These are phyloP conservation scores for Plantago elongata DNA, from an alignment of 257 asterid species.

Conservation along the genomic window DNA sequence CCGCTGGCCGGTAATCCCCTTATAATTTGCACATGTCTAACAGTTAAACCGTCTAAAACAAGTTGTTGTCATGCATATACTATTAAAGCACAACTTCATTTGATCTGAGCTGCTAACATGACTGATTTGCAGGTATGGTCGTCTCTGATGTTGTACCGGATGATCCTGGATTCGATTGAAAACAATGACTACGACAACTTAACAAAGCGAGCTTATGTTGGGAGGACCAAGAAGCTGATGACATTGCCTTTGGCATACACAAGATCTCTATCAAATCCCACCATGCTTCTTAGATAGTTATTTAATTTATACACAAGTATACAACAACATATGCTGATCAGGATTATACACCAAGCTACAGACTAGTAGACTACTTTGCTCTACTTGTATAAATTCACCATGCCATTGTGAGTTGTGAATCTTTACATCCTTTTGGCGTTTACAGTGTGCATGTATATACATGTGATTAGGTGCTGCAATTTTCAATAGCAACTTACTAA, in stretches of 20 bases:
- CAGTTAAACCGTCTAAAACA: too few relatives aligned
- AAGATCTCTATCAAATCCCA: conserved; percentile 39
- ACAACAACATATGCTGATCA: not conserved
- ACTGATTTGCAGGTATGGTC: conserved; percentile 69
- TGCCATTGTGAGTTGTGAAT: not conserved
- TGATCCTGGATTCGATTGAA: conserved; percentile 69
- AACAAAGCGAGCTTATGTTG: conserved; percentile 73
- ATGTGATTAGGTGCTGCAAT: not conserved
- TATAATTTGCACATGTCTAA: too few relatives aligned
- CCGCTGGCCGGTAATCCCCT: conserved; percentile 73
- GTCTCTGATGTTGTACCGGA: conserved; percentile 56
- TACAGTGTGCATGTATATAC: not conserved
- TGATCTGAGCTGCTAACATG: not conserved
- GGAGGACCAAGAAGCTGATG: conserved; percentile 53
- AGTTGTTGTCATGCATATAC: too few relatives aligned
- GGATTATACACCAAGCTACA: not conserved
- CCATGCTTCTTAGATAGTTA: conserved; percentile 12
- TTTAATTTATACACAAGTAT: not conserved
- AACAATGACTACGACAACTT: conserved; percentile 62
- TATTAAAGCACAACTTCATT: not conserved
- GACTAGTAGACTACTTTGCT: not conserved
- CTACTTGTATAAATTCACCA: not conserved
- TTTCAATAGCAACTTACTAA: not conserved
- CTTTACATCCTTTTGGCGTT: not conserved
- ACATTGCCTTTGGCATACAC: conserved; percentile 63